Percentiles rank a stretch among this genome's conserved stretches.
Evolutionary conservation across 2,329 filamentous ascomycete species (phyloP).

Genomic region (Dactylellina haptotyla): DNA sequence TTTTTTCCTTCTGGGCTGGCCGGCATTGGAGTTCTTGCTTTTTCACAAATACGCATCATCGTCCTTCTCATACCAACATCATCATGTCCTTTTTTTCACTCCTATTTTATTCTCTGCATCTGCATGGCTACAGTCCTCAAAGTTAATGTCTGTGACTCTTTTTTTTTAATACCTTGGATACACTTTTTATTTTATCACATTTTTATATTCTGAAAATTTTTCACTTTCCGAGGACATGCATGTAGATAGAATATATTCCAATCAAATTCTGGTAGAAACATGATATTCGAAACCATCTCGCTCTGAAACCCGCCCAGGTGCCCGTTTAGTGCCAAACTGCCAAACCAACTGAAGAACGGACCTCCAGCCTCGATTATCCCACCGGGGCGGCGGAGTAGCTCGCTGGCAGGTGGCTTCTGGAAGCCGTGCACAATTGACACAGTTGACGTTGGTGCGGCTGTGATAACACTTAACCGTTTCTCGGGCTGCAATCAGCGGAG

Average conservation of each 20-base stretch:
- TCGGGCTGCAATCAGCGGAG: no score
- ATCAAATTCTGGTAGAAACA: background rate
- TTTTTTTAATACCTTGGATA: constrained; percentile 30
- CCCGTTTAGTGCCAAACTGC: background rate
- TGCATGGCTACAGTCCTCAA: constrained; percentile 3
- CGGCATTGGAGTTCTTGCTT: constrained; percentile 50
- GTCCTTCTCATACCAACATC: constrained; percentile 1
- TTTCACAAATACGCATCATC: constrained; percentile 19
- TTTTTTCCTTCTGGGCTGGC: constrained; percentile 24
- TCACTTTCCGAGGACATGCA: constrained; percentile 3
- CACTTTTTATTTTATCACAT: background rate
- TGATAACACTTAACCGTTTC: no score
- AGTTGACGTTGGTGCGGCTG: no score
- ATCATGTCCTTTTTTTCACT: background rate
- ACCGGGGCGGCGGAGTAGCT: no score
- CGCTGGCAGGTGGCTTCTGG: no score
- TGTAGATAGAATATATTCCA: constrained; percentile 28
- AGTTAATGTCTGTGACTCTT: constrained; percentile 9
- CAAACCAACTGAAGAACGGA: no score
- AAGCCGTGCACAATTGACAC: no score
- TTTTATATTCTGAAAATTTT: background rate
- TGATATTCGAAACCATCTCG: background rate
- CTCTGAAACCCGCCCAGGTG: background rate
- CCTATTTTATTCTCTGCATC: constrained; percentile 7
- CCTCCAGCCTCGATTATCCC: no score